Conservation (phyloP, 176 grass and related monocot species). For the Rhynchospora tenuis region DNA sequence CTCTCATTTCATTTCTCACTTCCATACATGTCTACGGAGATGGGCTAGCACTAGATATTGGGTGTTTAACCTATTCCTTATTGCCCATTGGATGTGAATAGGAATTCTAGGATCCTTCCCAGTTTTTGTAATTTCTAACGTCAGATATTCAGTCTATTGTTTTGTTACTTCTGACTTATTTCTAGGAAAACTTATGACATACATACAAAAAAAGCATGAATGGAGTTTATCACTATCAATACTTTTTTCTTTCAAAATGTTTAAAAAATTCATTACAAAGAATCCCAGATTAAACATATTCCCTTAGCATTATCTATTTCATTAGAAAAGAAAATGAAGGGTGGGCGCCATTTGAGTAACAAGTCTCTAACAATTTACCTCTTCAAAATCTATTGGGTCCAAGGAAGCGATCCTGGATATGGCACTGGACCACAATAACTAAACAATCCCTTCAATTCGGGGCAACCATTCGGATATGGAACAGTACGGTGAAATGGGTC, state of each 20-base stretch:
- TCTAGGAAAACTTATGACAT: neutral
- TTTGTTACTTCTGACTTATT: too few species aligned
- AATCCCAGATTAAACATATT: neutral
- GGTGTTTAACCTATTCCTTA: too few species aligned
- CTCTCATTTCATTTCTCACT: too few species aligned
- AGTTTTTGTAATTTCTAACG: too few species aligned
- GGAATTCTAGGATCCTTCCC: too few species aligned
- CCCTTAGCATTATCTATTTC: neutral
- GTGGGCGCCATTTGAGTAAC: neutral
- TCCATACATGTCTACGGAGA: too few species aligned
- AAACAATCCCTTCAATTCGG: constrained; percentile 70
- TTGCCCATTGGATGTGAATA: too few species aligned
- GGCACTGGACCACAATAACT: constrained; percentile 71
- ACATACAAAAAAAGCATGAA: neutral
- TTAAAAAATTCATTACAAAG: neutral
- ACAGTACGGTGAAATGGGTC: constrained; percentile 84
- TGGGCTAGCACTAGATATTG: too few species aligned
- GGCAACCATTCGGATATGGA: constrained; percentile 73
- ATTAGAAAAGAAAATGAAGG: neutral
- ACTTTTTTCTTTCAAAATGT: neutral
- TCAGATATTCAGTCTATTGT: too few species aligned
- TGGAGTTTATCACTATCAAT: neutral
- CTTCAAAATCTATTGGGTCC: constrained; percentile 37
- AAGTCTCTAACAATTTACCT: neutral
- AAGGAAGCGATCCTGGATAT: constrained; percentile 70